A percentile compares a stretch with the other conserved stretches of the same genome.
These are phyloP conservation scores for Kalmanozyma brasiliensis DNA, from an alignment of 1,284 basidiomycete genomes.

Conservation along the genomic window DNA sequence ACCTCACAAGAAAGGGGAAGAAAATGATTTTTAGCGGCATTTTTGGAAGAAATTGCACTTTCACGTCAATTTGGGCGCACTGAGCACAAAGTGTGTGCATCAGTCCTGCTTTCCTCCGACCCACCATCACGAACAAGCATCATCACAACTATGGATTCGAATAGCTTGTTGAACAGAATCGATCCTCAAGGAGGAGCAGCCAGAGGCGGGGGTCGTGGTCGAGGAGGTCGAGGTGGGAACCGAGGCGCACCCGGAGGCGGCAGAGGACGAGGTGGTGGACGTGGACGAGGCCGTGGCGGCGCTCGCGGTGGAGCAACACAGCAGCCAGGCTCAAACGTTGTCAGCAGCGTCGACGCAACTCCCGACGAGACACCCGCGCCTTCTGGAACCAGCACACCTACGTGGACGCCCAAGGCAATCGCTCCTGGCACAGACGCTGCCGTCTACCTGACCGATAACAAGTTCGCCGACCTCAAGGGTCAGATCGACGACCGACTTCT, in stretches of 20 bases:
- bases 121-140: slow-evolving; percentile 1
- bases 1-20: not conserved
- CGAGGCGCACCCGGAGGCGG: slow-evolving; percentile 14
- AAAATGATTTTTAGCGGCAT: slow-evolving; percentile 1
- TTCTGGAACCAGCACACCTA: slow-evolving; percentile 26
- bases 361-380: slow-evolving; percentile 37
- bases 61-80: slow-evolving; percentile 2
- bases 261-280: slow-evolving; percentile 6
- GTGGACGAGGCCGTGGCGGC: slow-evolving; percentile 31
- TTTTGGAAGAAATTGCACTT: slow-evolving; percentile 1
- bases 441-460: slow-evolving; percentile 44
- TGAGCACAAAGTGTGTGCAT: no score
- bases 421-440: slow-evolving; percentile 27
- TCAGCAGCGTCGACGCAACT: slow-evolving; percentile 64
- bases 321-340: slow-evolving; percentile 68
- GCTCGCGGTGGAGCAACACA: slow-evolving; percentile 31
- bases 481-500: slow-evolving; percentile 57
- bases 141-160: slow-evolving; percentile 25
- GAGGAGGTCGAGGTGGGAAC: slow-evolving; percentile 21
- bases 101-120: not conserved
- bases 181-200: slow-evolving; percentile 16
- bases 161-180: slow-evolving; percentile 24
- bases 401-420: slow-evolving; percentile 27
- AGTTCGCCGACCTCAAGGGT: slow-evolving; percentile 41
- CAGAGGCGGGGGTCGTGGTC: slow-evolving; percentile 9